Evolutionary conservation across 202 grass and related monocot genomes (phyloP).

Genomic region (Schoenoplectus tabernaemontani): DNA sequence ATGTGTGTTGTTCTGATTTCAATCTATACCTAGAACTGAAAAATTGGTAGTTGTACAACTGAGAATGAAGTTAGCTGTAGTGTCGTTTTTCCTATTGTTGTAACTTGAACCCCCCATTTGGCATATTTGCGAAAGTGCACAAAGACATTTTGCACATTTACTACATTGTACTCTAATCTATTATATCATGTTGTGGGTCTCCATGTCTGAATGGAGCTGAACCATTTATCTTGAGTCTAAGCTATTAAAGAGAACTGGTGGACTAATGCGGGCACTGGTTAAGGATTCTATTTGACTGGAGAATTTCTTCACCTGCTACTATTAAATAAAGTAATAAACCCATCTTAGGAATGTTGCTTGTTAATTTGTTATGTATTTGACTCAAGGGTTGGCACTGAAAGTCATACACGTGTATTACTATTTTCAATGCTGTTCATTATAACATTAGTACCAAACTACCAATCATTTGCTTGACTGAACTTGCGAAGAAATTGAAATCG

Average conservation of each 20-base stretch:
- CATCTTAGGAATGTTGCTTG: neutral
- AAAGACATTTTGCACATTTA: neutral
- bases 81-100: too few relatives aligned
- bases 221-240: too few relatives aligned
- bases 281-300: neutral
- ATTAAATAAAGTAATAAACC: neutral
- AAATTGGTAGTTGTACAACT: too few relatives aligned
- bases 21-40: neutral
- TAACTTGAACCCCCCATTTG: too few relatives aligned
- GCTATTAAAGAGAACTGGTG: too few relatives aligned
- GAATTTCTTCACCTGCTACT: neutral
- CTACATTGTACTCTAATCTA: neutral
- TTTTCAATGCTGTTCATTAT: neutral
- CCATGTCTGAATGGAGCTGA: neutral
- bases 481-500: constrained; percentile 4
- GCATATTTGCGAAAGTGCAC: neutral
- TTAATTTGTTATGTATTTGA: neutral
- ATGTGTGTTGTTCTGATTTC: neutral
- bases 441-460: neutral
- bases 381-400: neutral
- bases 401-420: neutral
- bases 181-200: neutral
- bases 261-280: too few relatives aligned
- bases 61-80: too few relatives aligned
- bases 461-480: neutral